phyloP scores from a whole-genome alignment of 768 basidiomycete species.

The Omphalotus guepiniiformis region DNA sequence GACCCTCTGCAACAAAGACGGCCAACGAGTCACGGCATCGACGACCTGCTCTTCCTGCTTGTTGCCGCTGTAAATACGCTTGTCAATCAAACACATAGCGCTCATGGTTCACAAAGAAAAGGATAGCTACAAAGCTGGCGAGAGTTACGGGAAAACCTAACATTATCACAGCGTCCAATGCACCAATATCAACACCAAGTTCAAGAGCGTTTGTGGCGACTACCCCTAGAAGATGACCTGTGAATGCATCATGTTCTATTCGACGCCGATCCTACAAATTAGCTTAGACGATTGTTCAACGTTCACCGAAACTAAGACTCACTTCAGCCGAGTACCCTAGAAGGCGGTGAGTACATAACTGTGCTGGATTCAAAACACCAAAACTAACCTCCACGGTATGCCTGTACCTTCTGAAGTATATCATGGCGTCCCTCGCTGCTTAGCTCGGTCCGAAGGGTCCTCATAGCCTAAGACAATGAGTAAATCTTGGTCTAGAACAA shows the following conservation, averaged over 20 bases:
- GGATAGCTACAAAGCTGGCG: slow-evolving; percentile 74
- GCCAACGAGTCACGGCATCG: slow-evolving; percentile 76
- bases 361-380: neutral
- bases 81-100: no score
- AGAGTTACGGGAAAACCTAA: slow-evolving; percentile 78
- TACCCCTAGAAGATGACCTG: slow-evolving; percentile 77
- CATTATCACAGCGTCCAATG: slow-evolving; percentile 86
- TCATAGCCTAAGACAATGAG: slow-evolving; percentile 70
- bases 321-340: slow-evolving; percentile 74
- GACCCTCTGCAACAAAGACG: slow-evolving; percentile 63
- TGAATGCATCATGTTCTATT: slow-evolving; percentile 86
- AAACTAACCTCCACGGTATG: slow-evolving; percentile 75
- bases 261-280: slow-evolving; percentile 62
- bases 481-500: neutral
- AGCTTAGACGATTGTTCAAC: slow-evolving; percentile 1
- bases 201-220: slow-evolving; percentile 90
- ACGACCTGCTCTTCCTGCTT: slow-evolving; percentile 84
- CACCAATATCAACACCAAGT: slow-evolving; percentile 87
- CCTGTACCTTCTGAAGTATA: slow-evolving; percentile 68
- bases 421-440: slow-evolving; percentile 73
- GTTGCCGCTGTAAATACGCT: slow-evolving; percentile 60
- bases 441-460: slow-evolving; percentile 64
- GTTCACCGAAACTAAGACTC: slow-evolving; percentile 2
- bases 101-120: neutral
- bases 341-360: neutral